These are phyloP conservation scores for Neospermospora avenae DNA, from an alignment of 2,329 filamentous ascomycete species.

Conservation along the genomic window DNA sequence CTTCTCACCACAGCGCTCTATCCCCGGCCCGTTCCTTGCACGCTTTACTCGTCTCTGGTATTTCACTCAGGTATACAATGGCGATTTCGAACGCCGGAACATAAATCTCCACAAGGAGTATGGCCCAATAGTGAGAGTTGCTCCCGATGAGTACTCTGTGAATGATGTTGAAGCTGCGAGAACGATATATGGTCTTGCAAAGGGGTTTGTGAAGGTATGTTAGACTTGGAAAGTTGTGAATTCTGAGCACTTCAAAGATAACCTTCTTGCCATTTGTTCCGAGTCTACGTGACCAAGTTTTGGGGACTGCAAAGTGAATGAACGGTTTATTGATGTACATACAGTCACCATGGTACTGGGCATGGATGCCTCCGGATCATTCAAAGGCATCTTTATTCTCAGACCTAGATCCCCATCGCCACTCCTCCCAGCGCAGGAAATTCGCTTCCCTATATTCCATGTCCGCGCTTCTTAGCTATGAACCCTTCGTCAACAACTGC, in stretches of 20 bases:
- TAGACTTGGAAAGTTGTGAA: neutral
- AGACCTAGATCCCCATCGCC: conserved; percentile 37
- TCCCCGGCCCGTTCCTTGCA: conserved; percentile 45
- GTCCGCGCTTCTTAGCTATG: conserved; percentile 46
- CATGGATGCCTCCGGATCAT: conserved; percentile 27
- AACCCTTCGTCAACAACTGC: conserved; percentile 47
- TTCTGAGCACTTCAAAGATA: too few species aligned
- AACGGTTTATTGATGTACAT: conserved; percentile 13
- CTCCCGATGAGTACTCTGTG: conserved; percentile 47
- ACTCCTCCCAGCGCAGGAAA: conserved; percentile 39
- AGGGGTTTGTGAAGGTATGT: conserved; percentile 35
- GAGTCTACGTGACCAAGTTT: neutral
- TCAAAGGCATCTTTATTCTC: conserved; percentile 33
- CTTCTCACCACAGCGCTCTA: conserved; percentile 35
- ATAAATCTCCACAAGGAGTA: conserved; percentile 41
- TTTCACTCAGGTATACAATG: conserved; percentile 37
- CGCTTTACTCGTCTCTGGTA: conserved; percentile 46
- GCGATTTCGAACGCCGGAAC: conserved; percentile 40
- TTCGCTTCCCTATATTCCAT: conserved; percentile 47
- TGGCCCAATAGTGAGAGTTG: conserved; percentile 45
- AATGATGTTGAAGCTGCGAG: conserved; percentile 41
- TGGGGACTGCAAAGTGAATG: neutral
- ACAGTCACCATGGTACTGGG: conserved; percentile 31
- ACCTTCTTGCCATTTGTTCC: too few species aligned
- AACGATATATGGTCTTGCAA: conserved; percentile 41